Percentiles rank a stretch among this genome's conserved stretches.
These are phyloP conservation scores for Camellia lanceoleosa DNA, from an alignment of 148 eudicot genomes.

Conservation along the genomic window DNA sequence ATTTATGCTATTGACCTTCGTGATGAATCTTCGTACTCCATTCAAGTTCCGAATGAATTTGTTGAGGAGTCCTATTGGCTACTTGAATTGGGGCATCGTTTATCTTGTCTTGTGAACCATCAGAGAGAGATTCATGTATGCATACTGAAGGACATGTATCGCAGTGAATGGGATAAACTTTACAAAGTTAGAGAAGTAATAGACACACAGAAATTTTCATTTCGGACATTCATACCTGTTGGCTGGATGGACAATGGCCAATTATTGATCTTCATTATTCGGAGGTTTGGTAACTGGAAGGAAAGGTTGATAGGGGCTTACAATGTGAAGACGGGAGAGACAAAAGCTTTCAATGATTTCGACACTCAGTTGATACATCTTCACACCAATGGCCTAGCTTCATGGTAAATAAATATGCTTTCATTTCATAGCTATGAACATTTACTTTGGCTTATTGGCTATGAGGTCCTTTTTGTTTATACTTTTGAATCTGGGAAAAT, in stretches of 20 bases:
- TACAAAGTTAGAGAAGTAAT: not conserved
- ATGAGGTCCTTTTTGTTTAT: constrained; percentile 1
- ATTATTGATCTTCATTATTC: not conserved
- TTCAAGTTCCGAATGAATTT: constrained; percentile 1
- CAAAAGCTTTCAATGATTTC: not conserved
- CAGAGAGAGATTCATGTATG: not conserved
- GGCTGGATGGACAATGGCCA: constrained; percentile 4
- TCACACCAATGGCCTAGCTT: constrained; percentile 7
- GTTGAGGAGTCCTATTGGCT: not conserved
- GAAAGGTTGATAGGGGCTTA: not conserved
- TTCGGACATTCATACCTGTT: not conserved
- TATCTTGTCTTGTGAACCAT: not conserved
- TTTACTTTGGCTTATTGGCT: constrained; percentile 5
- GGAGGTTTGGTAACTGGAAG: not conserved
- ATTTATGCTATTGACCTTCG: constrained; percentile 6
- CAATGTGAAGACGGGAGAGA: constrained; percentile 6
- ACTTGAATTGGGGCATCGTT: not conserved
- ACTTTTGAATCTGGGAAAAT: not conserved
- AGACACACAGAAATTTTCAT: not conserved
- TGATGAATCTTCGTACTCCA: not conserved
- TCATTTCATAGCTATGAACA: not conserved
- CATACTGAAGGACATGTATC: not conserved
- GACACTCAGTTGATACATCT: not conserved
- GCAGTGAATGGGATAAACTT: constrained; percentile 7
- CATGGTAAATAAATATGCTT: not conserved